These are phyloP conservation scores for Pseudozyma hubeiensis DNA, from an alignment of 1,284 basidiomycete species.

Conservation along the genomic window DNA sequence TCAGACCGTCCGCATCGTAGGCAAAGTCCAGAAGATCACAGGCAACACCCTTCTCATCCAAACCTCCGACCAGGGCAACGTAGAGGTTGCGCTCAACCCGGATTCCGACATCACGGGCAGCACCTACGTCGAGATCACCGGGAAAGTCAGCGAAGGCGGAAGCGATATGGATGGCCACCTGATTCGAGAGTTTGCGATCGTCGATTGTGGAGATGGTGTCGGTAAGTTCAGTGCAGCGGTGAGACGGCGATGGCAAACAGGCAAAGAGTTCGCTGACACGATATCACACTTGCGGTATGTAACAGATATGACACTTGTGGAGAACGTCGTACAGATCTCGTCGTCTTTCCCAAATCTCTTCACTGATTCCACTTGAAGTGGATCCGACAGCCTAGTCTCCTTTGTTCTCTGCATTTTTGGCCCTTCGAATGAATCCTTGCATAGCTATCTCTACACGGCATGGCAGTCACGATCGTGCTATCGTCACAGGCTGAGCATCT, in stretches of 20 bases:
- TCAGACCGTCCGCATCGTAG: constrained; percentile 61
- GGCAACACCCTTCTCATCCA: constrained; percentile 57
- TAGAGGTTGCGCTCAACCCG: constrained; percentile 59
- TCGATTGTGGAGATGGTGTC: constrained; percentile 56
- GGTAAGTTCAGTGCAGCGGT: constrained; percentile 42
- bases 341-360: constrained; percentile 53
- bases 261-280: not conserved
- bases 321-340: constrained; percentile 55
- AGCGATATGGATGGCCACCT: constrained; percentile 29
- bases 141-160: constrained; percentile 59
- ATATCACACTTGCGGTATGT: not conserved
- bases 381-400: not conserved
- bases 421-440: too few relatives aligned
- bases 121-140: constrained; percentile 61
- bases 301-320: constrained; percentile 53
- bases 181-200: constrained; percentile 49
- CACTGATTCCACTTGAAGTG: constrained; percentile 23
- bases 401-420: not conserved
- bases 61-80: constrained; percentile 60
- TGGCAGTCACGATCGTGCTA: too few relatives aligned
- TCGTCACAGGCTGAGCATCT: too few relatives aligned
- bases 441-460: too few relatives aligned
- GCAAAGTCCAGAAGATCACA: constrained; percentile 60
- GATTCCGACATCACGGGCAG: constrained; percentile 44
- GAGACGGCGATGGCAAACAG: not conserved